Conservation (phyloP, 345 rosid species). For the Eucalyptus marginata region DNA sequence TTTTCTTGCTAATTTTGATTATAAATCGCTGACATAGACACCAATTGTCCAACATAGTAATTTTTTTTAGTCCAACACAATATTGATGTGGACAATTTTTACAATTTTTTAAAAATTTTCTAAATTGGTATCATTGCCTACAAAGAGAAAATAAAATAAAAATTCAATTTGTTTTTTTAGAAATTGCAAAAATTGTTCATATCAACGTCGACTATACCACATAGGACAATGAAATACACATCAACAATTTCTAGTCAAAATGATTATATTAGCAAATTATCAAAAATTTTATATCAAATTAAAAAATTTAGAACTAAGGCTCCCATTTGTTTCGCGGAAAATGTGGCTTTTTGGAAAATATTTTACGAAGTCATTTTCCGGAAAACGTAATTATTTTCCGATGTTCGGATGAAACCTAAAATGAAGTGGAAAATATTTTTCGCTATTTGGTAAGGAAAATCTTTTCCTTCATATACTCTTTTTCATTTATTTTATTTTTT, state of each 20-base stretch:
- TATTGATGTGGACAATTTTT: background rate
- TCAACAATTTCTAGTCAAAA: background rate
- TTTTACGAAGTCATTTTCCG: too few species aligned
- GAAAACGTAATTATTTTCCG: too few species aligned
- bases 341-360: too few species aligned
- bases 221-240: rapidly evolving
- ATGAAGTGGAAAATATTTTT: too few species aligned
- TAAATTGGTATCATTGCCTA: background rate
- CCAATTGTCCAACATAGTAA: background rate
- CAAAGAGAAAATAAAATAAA: background rate
- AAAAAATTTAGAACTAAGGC: background rate
- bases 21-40: rapidly evolving
- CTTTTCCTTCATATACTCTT: too few species aligned
- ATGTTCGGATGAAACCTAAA: too few species aligned
- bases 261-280: background rate
- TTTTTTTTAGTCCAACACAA: too few species aligned
- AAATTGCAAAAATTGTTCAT: background rate
- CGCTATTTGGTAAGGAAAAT: too few species aligned
- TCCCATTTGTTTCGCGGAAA: too few species aligned
- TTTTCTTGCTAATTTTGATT: background rate
- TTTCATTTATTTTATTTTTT: too few species aligned
- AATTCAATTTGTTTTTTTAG: background rate
- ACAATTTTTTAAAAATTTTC: background rate
- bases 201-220: rapidly evolving
- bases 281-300: background rate